Percentiles rank a stretch among this genome's conserved stretches.
Conservation (phyloP, 306 rosid species). For the barrel medic (Medicago truncatula) region DNA sequence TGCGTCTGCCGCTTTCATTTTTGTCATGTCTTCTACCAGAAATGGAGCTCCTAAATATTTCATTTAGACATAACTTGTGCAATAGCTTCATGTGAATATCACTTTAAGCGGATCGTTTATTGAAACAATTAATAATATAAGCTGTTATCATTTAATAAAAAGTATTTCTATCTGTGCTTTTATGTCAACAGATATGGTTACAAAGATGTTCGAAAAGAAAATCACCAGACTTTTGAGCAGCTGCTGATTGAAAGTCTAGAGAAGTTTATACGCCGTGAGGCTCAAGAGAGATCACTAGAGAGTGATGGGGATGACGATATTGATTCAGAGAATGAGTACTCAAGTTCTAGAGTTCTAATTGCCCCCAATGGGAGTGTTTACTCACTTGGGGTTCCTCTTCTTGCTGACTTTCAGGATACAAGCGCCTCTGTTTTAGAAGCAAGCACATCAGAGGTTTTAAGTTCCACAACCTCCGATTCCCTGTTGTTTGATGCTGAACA, state of each 20-base stretch:
- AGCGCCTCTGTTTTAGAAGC: slow-evolving; percentile 57
- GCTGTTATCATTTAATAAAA: neutral
- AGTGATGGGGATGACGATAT: slow-evolving; percentile 82
- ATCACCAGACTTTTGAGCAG: slow-evolving; percentile 94
- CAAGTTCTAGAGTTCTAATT: slow-evolving; percentile 70
- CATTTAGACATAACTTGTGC: slow-evolving; percentile 26
- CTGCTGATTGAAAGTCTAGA: slow-evolving; percentile 93
- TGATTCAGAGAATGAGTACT: slow-evolving; percentile 61
- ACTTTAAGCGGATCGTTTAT: slow-evolving; percentile 15
- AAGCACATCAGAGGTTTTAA: slow-evolving; percentile 67
- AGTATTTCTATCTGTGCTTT: slow-evolving; percentile 30
- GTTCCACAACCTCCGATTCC: slow-evolving; percentile 44
- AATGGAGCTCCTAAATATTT: neutral
- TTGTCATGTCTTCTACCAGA: neutral
- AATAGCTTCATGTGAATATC: slow-evolving; percentile 24
- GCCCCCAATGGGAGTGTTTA: slow-evolving; percentile 94
- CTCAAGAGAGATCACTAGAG: slow-evolving; percentile 87
- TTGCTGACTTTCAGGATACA: slow-evolving; percentile 55
- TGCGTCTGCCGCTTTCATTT: neutral
- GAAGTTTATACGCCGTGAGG: slow-evolving; percentile 93
- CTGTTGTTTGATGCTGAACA: slow-evolving; percentile 69
- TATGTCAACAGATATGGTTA: slow-evolving; percentile 80
- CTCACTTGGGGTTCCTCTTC: slow-evolving; percentile 88
- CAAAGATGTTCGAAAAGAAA: slow-evolving; percentile 96
- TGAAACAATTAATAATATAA: slow-evolving; percentile 20